Percentiles rank a stretch among this genome's conserved stretches.
Evolutionary conservation across 129 eudicot genomes (phyloP).

Genomic region (Centaurea solstitialis): DNA sequence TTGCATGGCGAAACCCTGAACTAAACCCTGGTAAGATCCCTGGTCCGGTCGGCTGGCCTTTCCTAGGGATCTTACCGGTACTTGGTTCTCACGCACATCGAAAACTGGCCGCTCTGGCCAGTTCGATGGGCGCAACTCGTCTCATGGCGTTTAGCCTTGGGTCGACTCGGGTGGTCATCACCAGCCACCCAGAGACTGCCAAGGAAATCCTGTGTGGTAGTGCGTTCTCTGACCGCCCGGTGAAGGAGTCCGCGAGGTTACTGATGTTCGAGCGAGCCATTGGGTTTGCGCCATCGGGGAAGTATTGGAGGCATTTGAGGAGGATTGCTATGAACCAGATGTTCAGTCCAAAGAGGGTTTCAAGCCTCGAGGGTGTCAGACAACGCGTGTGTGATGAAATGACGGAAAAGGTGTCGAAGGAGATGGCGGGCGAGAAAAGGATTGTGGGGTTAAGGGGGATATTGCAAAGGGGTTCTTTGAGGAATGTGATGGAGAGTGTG

Average conservation of each 20-base stretch:
- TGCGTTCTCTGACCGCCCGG: slow-evolving; percentile 74
- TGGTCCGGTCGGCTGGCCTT: slow-evolving; percentile 69
- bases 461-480: slow-evolving; percentile 60
- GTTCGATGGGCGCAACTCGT: slow-evolving; percentile 49
- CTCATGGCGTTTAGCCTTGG: slow-evolving; percentile 82
- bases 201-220: slow-evolving; percentile 61
- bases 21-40: slow-evolving; percentile 41
- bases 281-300: slow-evolving; percentile 77
- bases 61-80: slow-evolving; percentile 59
- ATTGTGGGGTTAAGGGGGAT: slow-evolving; percentile 61
- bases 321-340: slow-evolving; percentile 57
- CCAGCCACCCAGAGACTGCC: slow-evolving; percentile 79
- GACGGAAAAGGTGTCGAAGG: slow-evolving; percentile 42
- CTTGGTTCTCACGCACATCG: slow-evolving; percentile 70
- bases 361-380: slow-evolving; percentile 52
- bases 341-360: slow-evolving; percentile 75
- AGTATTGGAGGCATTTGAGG: slow-evolving; percentile 67
- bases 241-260: slow-evolving; percentile 63
- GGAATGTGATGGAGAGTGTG: slow-evolving; percentile 69
- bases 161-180: slow-evolving; percentile 57
- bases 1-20: slow-evolving; percentile 70
- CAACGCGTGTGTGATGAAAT: slow-evolving; percentile 46
- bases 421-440: slow-evolving; percentile 39
- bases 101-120: slow-evolving; percentile 60
- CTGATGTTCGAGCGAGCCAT: slow-evolving; percentile 88